These are phyloP conservation scores for Fraxinus xanthoxyloides DNA, from an alignment of 305 asterid genomes.

Conservation along the genomic window DNA sequence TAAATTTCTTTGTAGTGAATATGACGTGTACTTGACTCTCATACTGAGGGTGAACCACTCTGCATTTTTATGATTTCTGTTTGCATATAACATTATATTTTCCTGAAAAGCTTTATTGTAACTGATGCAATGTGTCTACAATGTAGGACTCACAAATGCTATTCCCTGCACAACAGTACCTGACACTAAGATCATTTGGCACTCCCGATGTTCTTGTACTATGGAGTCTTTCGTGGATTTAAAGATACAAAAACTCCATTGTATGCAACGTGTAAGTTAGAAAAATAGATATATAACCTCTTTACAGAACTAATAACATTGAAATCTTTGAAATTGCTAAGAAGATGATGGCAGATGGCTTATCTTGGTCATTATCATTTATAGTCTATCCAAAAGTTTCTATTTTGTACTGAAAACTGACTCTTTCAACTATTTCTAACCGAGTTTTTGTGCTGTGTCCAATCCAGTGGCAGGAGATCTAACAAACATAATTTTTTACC, in stretches of 20 bases:
- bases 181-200: constrained; percentile 64
- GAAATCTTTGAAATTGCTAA: not conserved
- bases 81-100: not conserved
- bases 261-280: constrained; percentile 52
- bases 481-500: constrained; percentile 64
- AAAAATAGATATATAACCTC: not conserved
- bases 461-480: constrained; percentile 65
- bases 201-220: constrained; percentile 76
- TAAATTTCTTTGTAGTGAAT: too few relatives aligned
- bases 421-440: not conserved
- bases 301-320: not conserved
- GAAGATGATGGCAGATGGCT: not conserved
- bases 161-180: constrained; percentile 56
- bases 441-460: not conserved
- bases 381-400: not conserved
- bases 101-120: not conserved
- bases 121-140: not conserved
- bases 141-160: constrained; percentile 59
- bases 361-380: not conserved
- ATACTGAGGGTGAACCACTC: not conserved
- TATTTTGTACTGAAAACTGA: not conserved
- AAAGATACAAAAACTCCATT: constrained; percentile 75
- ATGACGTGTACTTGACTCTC: too few relatives aligned
- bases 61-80: not conserved
- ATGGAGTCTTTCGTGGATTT: constrained; percentile 76